Evolutionary conservation across 495 filamentous ascomycete species (phyloP).

Genomic region (Neurospora sp.): DNA sequence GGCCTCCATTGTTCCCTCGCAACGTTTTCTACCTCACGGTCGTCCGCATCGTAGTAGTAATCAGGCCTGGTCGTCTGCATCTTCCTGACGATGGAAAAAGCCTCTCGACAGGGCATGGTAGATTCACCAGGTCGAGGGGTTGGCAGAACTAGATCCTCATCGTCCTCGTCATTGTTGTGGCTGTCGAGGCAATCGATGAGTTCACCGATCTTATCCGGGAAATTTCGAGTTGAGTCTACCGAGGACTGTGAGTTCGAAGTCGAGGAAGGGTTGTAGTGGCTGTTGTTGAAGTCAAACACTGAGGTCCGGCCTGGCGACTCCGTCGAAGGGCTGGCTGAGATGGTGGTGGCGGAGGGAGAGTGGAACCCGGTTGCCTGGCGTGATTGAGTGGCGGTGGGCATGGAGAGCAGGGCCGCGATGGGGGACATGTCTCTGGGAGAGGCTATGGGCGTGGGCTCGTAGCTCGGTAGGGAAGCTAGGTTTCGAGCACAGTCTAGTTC

Average conservation of each 20-base stretch:
- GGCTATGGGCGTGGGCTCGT: background rate
- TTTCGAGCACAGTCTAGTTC: background rate
- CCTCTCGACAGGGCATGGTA: constrained; percentile 19
- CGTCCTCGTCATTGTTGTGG: background rate
- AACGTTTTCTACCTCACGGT: background rate
- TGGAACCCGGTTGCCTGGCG: background rate
- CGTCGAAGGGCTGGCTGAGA: background rate
- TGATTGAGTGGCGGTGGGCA: background rate
- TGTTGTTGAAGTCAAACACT: background rate
- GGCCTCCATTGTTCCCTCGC: constrained; percentile 13
- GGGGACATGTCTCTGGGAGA: background rate
- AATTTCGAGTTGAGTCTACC: background rate
- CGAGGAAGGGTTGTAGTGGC: background rate
- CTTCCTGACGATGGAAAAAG: constrained; percentile 14
- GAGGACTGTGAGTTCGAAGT: background rate
- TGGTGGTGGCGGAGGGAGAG: background rate
- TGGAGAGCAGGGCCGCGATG: background rate
- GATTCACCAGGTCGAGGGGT: constrained; percentile 14
- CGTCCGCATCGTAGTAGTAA: constrained; percentile 5
- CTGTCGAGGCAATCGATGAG: background rate
- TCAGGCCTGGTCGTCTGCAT: constrained; percentile 5
- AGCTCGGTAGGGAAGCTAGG: background rate
- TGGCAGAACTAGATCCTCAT: constrained; percentile 9
- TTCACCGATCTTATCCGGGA: too few relatives aligned
- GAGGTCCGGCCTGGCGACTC: background rate